Conservation (phyloP, 2,329 filamentous ascomycete species). For the Remersonia thermophila region DNA sequence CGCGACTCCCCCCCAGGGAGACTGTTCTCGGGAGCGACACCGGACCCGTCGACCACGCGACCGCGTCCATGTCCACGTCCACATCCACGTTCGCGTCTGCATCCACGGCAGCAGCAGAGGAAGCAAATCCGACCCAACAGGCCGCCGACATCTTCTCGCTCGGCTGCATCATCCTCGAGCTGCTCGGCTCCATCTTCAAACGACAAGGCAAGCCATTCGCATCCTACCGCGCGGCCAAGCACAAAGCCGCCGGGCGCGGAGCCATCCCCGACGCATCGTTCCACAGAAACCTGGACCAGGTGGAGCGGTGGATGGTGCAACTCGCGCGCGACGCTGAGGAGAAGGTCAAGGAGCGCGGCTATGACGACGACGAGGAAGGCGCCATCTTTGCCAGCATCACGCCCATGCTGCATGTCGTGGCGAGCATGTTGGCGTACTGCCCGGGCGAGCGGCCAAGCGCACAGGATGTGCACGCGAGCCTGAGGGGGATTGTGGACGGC, state of each 20-base stretch:
- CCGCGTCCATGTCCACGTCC: slow-evolving; percentile 16
- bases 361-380: slow-evolving; percentile 23
- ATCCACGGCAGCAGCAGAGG: no score
- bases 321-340: slow-evolving; percentile 48
- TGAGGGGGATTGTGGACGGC: slow-evolving; percentile 41
- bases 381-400: slow-evolving; percentile 37
- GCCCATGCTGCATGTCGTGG: slow-evolving; percentile 40
- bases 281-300: slow-evolving; percentile 56
- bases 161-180: slow-evolving; percentile 59
- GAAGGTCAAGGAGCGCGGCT: slow-evolving; percentile 11
- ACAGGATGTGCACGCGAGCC: slow-evolving; percentile 36
- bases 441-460: slow-evolving; percentile 42
- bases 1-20: slow-evolving; percentile 20
- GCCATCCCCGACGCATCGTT: slow-evolving; percentile 58
- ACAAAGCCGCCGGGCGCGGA: slow-evolving; percentile 45
- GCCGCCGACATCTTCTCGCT: slow-evolving; percentile 62
- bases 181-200: slow-evolving; percentile 57
- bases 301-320: slow-evolving; percentile 54
- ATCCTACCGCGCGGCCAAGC: slow-evolving; percentile 52
- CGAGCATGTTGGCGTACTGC: slow-evolving; percentile 40
- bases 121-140: slow-evolving; percentile 35
- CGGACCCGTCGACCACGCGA: no score
- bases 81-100: slow-evolving; percentile 27
- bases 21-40: no score
- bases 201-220: slow-evolving; percentile 54